Evolutionary conservation across 192 early-diverging fungal genomes (phyloP).

Genomic region (Coemansia furcata): DNA sequence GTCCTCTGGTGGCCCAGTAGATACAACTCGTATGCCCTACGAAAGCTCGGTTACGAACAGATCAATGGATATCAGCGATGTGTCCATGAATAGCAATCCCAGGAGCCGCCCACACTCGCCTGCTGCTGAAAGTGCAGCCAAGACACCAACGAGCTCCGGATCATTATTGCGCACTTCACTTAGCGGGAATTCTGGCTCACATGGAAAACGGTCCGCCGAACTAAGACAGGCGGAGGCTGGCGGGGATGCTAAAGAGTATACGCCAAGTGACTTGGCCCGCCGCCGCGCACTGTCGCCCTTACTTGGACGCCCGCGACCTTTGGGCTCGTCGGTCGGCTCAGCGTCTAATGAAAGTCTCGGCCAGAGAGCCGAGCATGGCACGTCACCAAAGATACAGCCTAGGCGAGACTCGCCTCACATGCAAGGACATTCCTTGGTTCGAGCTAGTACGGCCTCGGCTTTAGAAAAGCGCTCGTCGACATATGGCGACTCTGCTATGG

Average conservation of each 20-base stretch:
- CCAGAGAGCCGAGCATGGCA: constrained; percentile 1
- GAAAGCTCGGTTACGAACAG: constrained; percentile 6
- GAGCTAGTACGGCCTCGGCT: background rate
- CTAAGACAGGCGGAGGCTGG: background rate
- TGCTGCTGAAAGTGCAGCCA: constrained; percentile 4
- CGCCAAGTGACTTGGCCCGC: background rate
- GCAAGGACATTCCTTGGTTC: background rate
- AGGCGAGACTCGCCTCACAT: constrained; percentile 5
- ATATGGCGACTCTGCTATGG: constrained; percentile 28
- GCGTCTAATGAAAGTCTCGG: constrained; percentile 6
- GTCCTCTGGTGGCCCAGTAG: background rate
- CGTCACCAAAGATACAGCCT: constrained; percentile 6
- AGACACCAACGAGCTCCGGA: background rate
- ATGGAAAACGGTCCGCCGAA: constrained; percentile 4
- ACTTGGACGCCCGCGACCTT: constrained; percentile 8
- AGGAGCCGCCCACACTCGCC: constrained; percentile 38
- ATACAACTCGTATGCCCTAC: background rate
- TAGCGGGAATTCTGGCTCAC: background rate
- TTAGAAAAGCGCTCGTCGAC: constrained; percentile 12
- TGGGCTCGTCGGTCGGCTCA: background rate
- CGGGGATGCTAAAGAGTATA: background rate
- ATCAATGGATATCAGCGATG: constrained; percentile 44
- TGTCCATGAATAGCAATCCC: constrained; percentile 45
- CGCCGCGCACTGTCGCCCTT: constrained; percentile 26
- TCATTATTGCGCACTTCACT: background rate